Evolutionary conservation across 164 flowering plant genomes (phyloP), one percentile per base, ranked within the genome.

Genomic region (grape (Vitis vinifera)): DNA sequence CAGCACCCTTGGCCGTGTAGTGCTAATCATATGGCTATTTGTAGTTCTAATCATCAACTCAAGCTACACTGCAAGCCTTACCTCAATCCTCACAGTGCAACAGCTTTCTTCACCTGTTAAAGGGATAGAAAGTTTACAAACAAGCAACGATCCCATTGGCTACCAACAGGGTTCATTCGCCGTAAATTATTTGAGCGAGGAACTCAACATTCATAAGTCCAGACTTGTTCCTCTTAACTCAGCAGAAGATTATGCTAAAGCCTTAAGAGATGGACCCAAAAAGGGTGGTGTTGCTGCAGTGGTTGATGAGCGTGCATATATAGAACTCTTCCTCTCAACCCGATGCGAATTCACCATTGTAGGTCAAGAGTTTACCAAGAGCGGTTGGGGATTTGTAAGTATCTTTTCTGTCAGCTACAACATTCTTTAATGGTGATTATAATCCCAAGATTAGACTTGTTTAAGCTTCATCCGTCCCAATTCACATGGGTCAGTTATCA

Each of bases 301-400:
- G 17, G 78, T 89, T 10, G 89, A 89, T 68, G 89, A 89, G 70
- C 86, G 81, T 12, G 80, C 87, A 11, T 87, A 82, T 57, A 67
- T 85, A 1, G 89, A 87, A 66, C 84, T 85, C 57, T 89, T 89
- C 78, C 89, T 89, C 71, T 81, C 93, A 19, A 81, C 65, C 27
- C 76, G 81, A 55, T 89, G 93, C 59, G 83, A 80, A 13, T 86
- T 78, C 81, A 81, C 83, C 49, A 83, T 87, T 31, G 76, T 84
- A 2, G 93, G 93, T n/a, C 85, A 80, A 73, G 82, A 80, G 69
- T 87, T 89, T 84, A 89, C 91, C 63, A 84, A 69, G 77, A 80
- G 68, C 44, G 93, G 93, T 8, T 87, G 93, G 93, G 93, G 91
- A 58, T 89, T 87, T 80, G 89, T 88, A 69, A 88, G 92, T 85